phyloP scores from a whole-genome alignment of 2,329 filamentous ascomycete species.

The Sclerotinia sclerotiorum region DNA sequence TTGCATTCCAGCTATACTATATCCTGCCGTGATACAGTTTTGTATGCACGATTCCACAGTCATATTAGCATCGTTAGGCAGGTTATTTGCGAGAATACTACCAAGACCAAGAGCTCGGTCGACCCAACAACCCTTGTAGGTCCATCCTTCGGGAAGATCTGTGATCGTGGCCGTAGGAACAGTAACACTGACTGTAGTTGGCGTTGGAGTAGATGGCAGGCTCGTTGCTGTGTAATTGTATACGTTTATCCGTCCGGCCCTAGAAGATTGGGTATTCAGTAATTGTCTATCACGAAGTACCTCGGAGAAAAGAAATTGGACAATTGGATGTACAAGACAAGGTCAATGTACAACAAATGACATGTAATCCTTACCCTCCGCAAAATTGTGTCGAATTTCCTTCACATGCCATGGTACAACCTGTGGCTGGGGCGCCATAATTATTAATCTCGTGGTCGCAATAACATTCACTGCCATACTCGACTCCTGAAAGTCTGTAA shows the following conservation, averaged over 20 bases:
- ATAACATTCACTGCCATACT: constrained; percentile 40
- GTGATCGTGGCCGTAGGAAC: constrained; percentile 25
- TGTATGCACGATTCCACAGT: constrained; percentile 32
- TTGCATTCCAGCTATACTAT: constrained; percentile 41
- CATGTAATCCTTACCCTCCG: constrained; percentile 32
- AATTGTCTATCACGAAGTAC: background rate
- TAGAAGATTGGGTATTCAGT: background rate
- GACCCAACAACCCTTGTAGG: constrained; percentile 33
- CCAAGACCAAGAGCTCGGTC: constrained; percentile 30
- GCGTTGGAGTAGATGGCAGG: constrained; percentile 20
- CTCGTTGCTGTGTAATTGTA: constrained; percentile 28
- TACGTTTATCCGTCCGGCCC: constrained; percentile 31
- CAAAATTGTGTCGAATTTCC: constrained; percentile 39
- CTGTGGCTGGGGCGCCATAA: constrained; percentile 19
- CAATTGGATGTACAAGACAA: no score
- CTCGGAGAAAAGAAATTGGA: background rate
- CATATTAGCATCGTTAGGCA: constrained; percentile 25
- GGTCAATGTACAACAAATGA: background rate
- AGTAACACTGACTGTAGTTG: constrained; percentile 3
- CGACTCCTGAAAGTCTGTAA: constrained; percentile 39
- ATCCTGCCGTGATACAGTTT: constrained; percentile 40
- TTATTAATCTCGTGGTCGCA: constrained; percentile 28
- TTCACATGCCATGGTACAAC: constrained; percentile 34
- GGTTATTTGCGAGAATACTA: constrained; percentile 26
- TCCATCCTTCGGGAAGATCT: constrained; percentile 32